Base-by-base conservation (phyloP, 108 stramenopile species). In the Bacterosira constricta region DNA sequence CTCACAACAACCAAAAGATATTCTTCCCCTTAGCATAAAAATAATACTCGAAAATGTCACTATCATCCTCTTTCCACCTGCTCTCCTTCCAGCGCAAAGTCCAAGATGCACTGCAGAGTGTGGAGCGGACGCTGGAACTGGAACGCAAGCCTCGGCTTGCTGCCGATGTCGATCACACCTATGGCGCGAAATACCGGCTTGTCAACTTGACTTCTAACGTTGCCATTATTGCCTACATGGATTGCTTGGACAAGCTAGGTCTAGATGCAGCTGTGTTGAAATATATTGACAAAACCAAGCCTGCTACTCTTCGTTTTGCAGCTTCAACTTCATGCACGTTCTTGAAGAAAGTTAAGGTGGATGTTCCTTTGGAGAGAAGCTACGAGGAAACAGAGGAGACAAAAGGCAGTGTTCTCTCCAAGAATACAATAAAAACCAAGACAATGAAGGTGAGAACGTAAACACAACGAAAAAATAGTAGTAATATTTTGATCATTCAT, bases 131-230 rank as follows among this genome's bases (percentile, higher is more conserved):
- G 1, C 49, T 76, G 4, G 69, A 66, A 26, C 41, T 81, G 18
- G 75, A 71, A 37, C 69, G 63, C 6, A 76, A 61, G 35, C 80
- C 75, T 1, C 45, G 29, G 5, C 47, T 76, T n/a, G 80, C 75
- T 25, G 69, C 38, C 62, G 63, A 71, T 1, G 63, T 80, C 6
- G 71, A 90, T 30, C 90, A 94, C 66, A 67, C 64, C 3, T 94
- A 92, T 55, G 78, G 67, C 13, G 86, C 86, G 67, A 94, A 94
- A 77, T 94, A 80, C 71, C 78, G 46, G 5, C 53, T 94, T 26
- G 90, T 87, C 18, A 70, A 92, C 46, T 42, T 65, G 29, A 44
- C 84, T 26, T 81, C 88, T 17, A 94, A 92, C 55, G 81, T 79
- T 4, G 76, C 89, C 20, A 74, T 92, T 18, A 86, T 88, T 11